Evolutionary conservation across 2,329 filamentous ascomycete species (phyloP), one percentile per base, ranked within the genome.

Genomic region (Phialophora expanda): DNA sequence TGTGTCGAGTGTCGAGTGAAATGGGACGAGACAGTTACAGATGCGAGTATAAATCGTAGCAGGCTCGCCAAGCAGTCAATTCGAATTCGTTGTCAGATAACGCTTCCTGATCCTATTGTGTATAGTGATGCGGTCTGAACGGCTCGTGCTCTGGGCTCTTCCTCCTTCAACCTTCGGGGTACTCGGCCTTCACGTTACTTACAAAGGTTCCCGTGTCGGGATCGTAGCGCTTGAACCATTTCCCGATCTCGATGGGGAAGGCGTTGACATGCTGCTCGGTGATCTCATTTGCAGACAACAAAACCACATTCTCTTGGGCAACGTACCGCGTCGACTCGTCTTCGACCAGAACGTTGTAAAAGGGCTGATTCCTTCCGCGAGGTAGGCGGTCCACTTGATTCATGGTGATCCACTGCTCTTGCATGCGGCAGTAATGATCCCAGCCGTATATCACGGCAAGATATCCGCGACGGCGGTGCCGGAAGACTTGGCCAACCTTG

Each of bases 151-250:
- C 38, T n/a, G 12, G 14, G 17, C 6, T 8, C 38, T n/a, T 7
- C 5, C 24, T 7, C 41, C 30, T 34, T 71, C 67, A 97, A 78
- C 96, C 92, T 74, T 97, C 90, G 0, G 94, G 94, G 77, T 93
- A 97, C 74, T 93, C 88, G 72, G 96, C 91, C 71, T 79, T 79
- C 61, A 91, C 82, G 76, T 97, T 98, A 72, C 92, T 96, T 34
- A 97, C 84, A 79, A 98, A 99, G 3, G 79, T 82, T 70, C 87
- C 87, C 0, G 78, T 82, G 38, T 80, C 80, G 4, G 76, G 74
- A 77, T 97, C 91, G 83, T 93, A 98, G 50, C 92, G 84, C 77
- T 92, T 96, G 77, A 99, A 98, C 77, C 91, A 92, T 72, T 89
- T 90, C 0, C 95, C 95, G 2, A 93, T 92, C 65, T 72, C 68